Percentiles rank a stretch among this genome's conserved stretches.
These are phyloP conservation scores for Malus sylvestris DNA, from an alignment of 306 rosid genomes.

Conservation along the genomic window DNA sequence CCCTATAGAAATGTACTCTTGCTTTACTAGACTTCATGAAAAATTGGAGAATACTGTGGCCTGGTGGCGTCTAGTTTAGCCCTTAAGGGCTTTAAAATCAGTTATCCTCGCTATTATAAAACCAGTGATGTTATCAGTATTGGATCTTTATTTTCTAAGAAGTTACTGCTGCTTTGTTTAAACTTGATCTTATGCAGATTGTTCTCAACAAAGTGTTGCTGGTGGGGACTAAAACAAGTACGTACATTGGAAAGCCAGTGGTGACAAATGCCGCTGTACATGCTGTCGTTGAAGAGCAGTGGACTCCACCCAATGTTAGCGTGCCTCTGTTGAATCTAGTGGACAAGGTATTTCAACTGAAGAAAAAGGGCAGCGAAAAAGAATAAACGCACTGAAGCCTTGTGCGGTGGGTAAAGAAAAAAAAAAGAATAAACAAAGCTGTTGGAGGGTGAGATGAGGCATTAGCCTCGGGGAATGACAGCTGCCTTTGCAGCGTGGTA, in stretches of 20 bases:
- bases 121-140: not conserved
- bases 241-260: constrained; percentile 84
- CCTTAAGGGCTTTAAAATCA: not conserved
- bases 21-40: not conserved
- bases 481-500: too few species aligned
- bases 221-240: constrained; percentile 69
- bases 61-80: not conserved
- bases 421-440: too few species aligned
- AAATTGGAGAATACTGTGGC: not conserved
- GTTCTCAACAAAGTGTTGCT: constrained; percentile 83
- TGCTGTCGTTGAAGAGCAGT: constrained; percentile 96
- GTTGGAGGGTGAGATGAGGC: too few species aligned
- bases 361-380: constrained; percentile 97
- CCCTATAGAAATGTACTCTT: not conserved
- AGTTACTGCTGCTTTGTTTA: not conserved
- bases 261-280: constrained; percentile 95
- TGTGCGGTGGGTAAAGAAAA: too few species aligned
- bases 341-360: constrained; percentile 93
- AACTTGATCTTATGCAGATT: constrained; percentile 44
- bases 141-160: not conserved
- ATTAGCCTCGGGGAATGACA: too few species aligned
- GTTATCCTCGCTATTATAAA: not conserved
- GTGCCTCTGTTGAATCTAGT: constrained; percentile 92
- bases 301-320: constrained; percentile 92
- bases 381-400: too few species aligned